Percentiles rank a stretch among this genome's conserved stretches.
phyloP scores from a whole-genome alignment of 768 basidiomycete species.

The Xerocomus brunneocitrinus region DNA sequence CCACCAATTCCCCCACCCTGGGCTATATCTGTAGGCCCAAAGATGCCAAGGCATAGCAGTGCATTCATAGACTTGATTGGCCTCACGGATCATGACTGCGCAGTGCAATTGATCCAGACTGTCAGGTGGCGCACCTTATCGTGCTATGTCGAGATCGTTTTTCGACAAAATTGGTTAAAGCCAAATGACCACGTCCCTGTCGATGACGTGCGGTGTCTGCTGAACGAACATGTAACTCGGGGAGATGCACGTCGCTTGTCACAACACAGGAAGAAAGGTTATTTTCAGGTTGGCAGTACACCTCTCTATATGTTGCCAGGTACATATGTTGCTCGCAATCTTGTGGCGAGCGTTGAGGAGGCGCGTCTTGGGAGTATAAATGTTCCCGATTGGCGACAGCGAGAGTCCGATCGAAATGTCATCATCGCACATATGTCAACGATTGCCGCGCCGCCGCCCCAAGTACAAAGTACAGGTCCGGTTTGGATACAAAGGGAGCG shows the following conservation, averaged over 20 bases:
- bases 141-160: background rate
- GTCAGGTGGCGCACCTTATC: background rate
- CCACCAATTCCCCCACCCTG: too few species aligned
- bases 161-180: background rate
- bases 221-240: background rate
- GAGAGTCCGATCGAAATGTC: background rate
- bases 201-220: background rate
- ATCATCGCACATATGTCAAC: background rate
- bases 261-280: background rate
- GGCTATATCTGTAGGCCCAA: too few species aligned
- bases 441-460: background rate
- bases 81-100: background rate
- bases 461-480: background rate
- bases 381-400: background rate
- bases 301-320: background rate
- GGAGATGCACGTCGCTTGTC: background rate
- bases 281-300: background rate
- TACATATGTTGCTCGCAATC: background rate
- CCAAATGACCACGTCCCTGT: background rate
- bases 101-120: background rate
- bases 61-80: background rate
- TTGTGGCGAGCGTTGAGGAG: too few species aligned
- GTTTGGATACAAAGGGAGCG: too few species aligned
- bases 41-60: background rate
- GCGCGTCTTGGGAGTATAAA: too few species aligned